Evolutionary conservation across 1,284 basidiomycete species (phyloP), one percentile per base, ranked within the genome.

Genomic region (Exobasidium rhododendri): DNA sequence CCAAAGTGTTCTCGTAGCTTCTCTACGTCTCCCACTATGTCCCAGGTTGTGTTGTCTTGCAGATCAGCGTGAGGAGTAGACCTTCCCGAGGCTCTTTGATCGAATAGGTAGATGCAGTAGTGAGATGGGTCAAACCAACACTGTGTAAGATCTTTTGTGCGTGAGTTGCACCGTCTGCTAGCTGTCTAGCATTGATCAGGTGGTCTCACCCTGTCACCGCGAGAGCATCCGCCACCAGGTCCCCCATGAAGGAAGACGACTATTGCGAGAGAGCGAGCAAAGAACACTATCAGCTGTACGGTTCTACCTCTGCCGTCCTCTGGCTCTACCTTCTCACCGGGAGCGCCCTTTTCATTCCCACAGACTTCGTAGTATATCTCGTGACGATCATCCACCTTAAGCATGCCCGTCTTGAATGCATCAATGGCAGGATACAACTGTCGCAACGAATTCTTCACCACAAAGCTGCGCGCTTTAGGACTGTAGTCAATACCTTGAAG

Each of bases 11-110:
- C 83, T 56, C 93, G 85, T 28, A 97, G 82, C 72, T 83, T 87
- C 79, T 97, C 93, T 13, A 92, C 88, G 75, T 97, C 94, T 65
- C 86, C 88, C 20, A 97, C 91, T 30, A 97, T 85, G 77, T 94
- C 89, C 92, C 91, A 94, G 0, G 93, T 97, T 2, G 91, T 96
- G 81, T 97, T 97, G 65, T 92, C 88, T 68, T 89, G 87, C 0
- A 90, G 81, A 40, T 83, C 89, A 10, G 91, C 91, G 50, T 68
- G 89, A 85, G 92, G 92, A 0, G 84, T 89, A 26, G 88, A 90
- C 74, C 89, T 88, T n/a, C 93, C 92, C 10, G 89, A 81, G 10
- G 83, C 64, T 67, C 83, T 65, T 85, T 84, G 66, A 86, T 84
- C 76, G 84, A 96, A 62, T 0, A 61, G 61, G 26, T 77, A 63